Percentiles rank a stretch among this genome's conserved stretches.
Conservation (phyloP, 225 moss, liverwort and hornwort species). For the Pseudoscleropodium purum region DNA sequence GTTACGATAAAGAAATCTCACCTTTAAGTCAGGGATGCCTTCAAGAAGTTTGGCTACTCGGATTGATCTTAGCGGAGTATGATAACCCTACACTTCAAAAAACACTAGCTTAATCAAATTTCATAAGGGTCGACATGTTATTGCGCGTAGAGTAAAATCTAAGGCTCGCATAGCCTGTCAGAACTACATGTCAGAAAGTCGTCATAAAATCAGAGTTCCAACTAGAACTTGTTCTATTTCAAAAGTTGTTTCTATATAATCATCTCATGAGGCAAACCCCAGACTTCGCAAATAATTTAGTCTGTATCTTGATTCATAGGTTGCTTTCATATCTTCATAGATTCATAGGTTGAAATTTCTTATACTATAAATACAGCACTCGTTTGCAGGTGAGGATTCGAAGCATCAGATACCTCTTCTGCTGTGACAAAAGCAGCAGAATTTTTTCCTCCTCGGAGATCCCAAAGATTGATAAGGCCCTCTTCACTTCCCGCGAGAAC, state of each 20-base stretch:
- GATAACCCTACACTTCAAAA: constrained; percentile 48
- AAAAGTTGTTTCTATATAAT: background rate
- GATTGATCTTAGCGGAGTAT: constrained; percentile 59
- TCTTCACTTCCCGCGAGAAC: constrained; percentile 76
- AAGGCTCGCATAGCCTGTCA: background rate
- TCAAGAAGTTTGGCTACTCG: constrained; percentile 50
- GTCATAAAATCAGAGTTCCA: background rate
- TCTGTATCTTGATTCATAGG: background rate
- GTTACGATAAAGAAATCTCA: constrained; percentile 8
- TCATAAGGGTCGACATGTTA: background rate
- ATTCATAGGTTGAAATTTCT: background rate
- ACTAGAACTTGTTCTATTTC: background rate
- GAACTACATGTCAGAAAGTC: background rate
- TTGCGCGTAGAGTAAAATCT: background rate
- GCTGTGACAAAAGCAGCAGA: constrained; percentile 72
- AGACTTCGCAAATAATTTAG: background rate
- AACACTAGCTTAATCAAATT: background rate
- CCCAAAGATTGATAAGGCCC: constrained; percentile 69
- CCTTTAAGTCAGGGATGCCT: constrained; percentile 59
- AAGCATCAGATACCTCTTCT: constrained; percentile 50
- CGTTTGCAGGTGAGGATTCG: background rate
- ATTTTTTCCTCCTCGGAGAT: constrained; percentile 78
- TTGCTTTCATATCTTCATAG: background rate
- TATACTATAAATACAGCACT: background rate
- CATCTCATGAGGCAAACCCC: background rate